phyloP scores from a whole-genome alignment of 2,329 filamentous ascomycete genomes.

The Talaromyces sp. region DNA sequence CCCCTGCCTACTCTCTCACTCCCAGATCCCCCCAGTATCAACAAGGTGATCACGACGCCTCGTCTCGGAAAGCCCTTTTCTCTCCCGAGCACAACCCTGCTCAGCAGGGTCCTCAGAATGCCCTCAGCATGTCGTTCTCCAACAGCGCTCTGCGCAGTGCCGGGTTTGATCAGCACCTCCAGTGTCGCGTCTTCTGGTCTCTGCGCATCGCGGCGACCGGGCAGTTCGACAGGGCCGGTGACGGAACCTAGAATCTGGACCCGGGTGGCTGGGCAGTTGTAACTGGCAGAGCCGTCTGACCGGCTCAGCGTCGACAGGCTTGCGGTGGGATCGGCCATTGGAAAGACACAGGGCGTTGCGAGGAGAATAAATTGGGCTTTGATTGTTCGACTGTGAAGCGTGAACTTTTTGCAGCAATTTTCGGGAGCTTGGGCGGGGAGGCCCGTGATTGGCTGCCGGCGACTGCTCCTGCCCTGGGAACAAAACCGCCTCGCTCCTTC shows the following conservation, averaged over 20 bases:
- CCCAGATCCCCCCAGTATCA: slow-evolving; percentile 32
- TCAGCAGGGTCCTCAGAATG: slow-evolving; percentile 33
- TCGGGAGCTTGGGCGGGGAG: neutral
- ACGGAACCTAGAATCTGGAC: slow-evolving; percentile 80
- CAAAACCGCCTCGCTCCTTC: neutral
- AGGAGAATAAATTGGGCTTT: neutral
- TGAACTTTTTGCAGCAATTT: neutral
- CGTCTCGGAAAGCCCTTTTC: slow-evolving; percentile 37
- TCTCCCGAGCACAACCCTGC: slow-evolving; percentile 37
- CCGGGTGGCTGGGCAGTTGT: slow-evolving; percentile 46
- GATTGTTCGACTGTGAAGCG: neutral
- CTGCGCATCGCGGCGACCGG: slow-evolving; percentile 69
- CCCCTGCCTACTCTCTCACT: slow-evolving; percentile 28
- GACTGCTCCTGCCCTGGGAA: neutral
- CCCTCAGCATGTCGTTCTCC: slow-evolving; percentile 77
- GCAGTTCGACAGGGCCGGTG: slow-evolving; percentile 89
- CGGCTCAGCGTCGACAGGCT: slow-evolving; percentile 30
- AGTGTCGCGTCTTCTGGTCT: slow-evolving; percentile 85
- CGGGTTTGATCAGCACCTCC: slow-evolving; percentile 84
- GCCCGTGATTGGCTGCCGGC: neutral
- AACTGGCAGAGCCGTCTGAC: slow-evolving; percentile 37
- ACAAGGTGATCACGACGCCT: slow-evolving; percentile 40
- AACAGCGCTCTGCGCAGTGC: slow-evolving; percentile 77
- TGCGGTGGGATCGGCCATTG: slow-evolving; percentile 32
- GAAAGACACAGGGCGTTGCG: neutral